Percentiles rank a stretch among this genome's conserved stretches.
Conservation (phyloP, 83 land plant genomes). For the Diphasiastrum complanatum region DNA sequence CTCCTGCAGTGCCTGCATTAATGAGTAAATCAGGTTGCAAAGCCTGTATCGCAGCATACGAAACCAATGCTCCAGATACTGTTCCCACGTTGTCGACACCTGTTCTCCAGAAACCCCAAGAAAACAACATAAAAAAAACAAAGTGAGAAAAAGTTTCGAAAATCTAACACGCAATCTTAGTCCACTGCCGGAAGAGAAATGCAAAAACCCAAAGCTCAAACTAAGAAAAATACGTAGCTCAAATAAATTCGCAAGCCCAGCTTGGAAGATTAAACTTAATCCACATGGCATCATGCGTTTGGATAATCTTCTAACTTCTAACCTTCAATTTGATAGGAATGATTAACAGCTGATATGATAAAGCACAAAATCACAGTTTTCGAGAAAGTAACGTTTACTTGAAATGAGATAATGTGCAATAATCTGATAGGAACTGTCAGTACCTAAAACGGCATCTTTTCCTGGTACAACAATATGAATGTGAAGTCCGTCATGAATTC, state of each 20-base stretch:
- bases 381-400: not conserved
- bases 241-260: too few species aligned
- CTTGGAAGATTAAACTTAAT: too few species aligned
- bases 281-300: too few species aligned
- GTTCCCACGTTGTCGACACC: slow-evolving; percentile 8
- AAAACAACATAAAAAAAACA: not conserved
- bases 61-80: not conserved
- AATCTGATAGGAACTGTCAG: not conserved
- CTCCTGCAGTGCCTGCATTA: slow-evolving; percentile 6
- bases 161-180: not conserved
- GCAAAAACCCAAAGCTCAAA: not conserved
- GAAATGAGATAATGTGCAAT: not conserved
- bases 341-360: too few species aligned
- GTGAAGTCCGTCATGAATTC: slow-evolving; percentile 50
- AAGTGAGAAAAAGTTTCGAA: not conserved
- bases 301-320: too few species aligned
- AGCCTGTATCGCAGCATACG: not conserved
- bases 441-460: slow-evolving; percentile 64
- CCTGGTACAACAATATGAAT: slow-evolving; percentile 78
- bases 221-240: not conserved
- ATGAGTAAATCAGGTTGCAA: not conserved
- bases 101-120: not conserved
- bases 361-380: too few species aligned
- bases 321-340: too few species aligned
- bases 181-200: not conserved